These are phyloP conservation scores for Diaporthe sp. DNA, from an alignment of 2,329 filamentous ascomycete genomes.

Conservation along the genomic window DNA sequence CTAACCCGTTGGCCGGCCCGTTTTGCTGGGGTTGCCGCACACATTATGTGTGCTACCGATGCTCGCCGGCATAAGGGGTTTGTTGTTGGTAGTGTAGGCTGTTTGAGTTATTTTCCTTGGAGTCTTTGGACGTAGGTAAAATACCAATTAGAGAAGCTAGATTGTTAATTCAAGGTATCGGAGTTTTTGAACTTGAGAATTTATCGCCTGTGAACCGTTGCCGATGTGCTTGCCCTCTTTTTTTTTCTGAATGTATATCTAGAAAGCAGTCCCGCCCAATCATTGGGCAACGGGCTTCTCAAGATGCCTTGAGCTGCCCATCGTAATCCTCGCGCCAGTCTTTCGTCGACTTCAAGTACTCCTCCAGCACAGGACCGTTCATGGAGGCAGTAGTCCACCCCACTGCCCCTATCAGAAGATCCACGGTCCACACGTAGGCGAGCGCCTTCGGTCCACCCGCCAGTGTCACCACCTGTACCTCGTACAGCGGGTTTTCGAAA, in stretches of 20 bases:
- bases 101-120: not conserved
- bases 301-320: not conserved
- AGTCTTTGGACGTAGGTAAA: not conserved
- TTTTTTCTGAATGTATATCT: not conserved
- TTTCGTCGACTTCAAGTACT: not conserved
- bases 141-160: not conserved
- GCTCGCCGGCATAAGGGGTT: not conserved
- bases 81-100: not conserved
- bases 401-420: not conserved
- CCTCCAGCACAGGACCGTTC: not conserved
- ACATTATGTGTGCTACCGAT: not conserved
- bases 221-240: not conserved
- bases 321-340: conserved; percentile 22
- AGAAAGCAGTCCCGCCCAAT: not conserved
- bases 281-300: not conserved
- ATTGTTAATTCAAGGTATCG: not conserved
- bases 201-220: not conserved
- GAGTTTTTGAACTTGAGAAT: not conserved
- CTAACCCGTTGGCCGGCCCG: not conserved
- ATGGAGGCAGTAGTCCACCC: conserved; percentile 13
- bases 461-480: conserved; percentile 32
- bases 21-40: not conserved
- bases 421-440: conserved; percentile 27
- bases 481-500: conserved; percentile 39
- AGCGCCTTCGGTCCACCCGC: conserved; percentile 11